A percentile compares a stretch with the other conserved stretches of the same genome.
Evolutionary conservation across 805 yeast genomes (phyloP).

Genomic region (Lachancea lanzarotensis): DNA sequence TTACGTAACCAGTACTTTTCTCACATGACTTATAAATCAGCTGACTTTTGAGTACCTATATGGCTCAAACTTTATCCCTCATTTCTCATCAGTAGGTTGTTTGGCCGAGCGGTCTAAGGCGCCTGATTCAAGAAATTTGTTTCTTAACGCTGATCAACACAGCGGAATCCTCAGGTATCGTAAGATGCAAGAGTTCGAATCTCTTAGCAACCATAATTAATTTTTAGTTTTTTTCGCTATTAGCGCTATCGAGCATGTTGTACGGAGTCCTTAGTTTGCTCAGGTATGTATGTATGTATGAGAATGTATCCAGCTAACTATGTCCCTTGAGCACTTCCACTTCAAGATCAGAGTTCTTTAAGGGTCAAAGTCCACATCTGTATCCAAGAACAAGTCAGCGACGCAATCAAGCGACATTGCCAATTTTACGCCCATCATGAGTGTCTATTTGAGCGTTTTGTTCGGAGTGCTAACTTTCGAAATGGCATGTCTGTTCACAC

Average conservation of each 20-base stretch:
- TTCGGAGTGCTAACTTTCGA: conserved; percentile 47
- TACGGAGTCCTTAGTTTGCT: too few species aligned
- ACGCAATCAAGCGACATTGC: too few species aligned
- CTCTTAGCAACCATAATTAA: conserved; percentile 26
- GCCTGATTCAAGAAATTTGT: conserved; percentile 25
- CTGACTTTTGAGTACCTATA: background rate
- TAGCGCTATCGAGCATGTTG: too few species aligned
- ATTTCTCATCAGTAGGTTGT: conserved; percentile 16
- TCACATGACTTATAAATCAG: background rate
- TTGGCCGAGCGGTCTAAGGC: conserved; percentile 32
- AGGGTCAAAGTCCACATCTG: too few species aligned
- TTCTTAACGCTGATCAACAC: conserved; percentile 18
- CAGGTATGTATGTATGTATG: too few species aligned
- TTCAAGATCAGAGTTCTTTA: too few species aligned
- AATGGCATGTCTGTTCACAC: conserved; percentile 42
- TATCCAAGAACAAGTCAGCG: too few species aligned
- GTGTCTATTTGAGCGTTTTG: conserved; percentile 31
- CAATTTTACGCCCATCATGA: conserved; percentile 14
- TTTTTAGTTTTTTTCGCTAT: conserved; percentile 1
- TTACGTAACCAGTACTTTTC: too few species aligned
- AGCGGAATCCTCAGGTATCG: conserved; percentile 26
- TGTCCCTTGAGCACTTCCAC: too few species aligned
- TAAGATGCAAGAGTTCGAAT: conserved; percentile 29
- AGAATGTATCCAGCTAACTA: too few species aligned
- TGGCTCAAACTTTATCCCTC: background rate